Base-by-base conservation (phyloP, 805 yeast genomes). In the Ogataea paradorogensis region DNA sequence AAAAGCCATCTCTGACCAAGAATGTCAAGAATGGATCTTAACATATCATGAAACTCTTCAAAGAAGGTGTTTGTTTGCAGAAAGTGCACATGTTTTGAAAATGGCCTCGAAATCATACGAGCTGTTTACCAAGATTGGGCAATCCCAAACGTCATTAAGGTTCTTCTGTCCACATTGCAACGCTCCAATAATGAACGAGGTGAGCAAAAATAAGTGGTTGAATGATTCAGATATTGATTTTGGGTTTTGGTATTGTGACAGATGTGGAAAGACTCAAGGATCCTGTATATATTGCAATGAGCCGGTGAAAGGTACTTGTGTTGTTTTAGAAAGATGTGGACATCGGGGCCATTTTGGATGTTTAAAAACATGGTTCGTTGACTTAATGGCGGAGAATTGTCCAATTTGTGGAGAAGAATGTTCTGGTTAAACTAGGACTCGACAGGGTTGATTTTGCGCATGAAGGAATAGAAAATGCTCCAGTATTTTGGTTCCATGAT, bases 321-420 rank as follows among this genome's bases (percentile, higher is more conserved):
- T 84, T 11, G 73, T 66, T 45, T 64, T 69, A 45, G 58, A 84
- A 35, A 73, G 67, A 18, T 91, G 98, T 66, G 97, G 96, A 0
- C 98, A 91, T 61, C 70, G 80, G 41, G 89, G 91, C 1, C 98
- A 91, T 63, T 78, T 78, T 54, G 81, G 80, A 3, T 91, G 98
- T 66, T 66, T 88, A 53, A 70, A 72, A 43, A 71, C 74, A 26
- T 91, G 97, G 97, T 80, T 85, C 53, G 58, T 80, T 15, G 79
- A 73, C 1, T 81, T 76, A 27, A 69, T 66, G 11, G 80, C 82
- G 68, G 55, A 63, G 3, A 86, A 78, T 40, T 90, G 98, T 57
- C 97, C 97, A 1, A 93, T 95, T 0, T 84, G 87, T 56, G 77
- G 75, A n/a, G 15, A 38, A 22, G 18, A 29, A 20, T 39, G 40